These are phyloP conservation scores for Neoscytalidium dimidiatum DNA, from an alignment of 2,329 filamentous ascomycete species.

Conservation along the genomic window DNA sequence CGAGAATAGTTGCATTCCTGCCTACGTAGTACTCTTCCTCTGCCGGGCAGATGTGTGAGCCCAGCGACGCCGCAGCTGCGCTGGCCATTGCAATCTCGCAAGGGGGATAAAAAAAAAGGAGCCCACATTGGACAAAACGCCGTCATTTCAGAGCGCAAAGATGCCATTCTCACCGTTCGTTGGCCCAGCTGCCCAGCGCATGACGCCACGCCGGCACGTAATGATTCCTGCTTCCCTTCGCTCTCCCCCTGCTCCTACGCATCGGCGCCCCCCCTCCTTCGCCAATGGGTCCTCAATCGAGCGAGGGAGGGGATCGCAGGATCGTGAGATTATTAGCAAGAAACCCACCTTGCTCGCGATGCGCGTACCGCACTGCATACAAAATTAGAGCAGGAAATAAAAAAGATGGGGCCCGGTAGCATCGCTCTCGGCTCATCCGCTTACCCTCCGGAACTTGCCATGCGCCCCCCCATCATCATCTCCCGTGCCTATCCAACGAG, in stretches of 20 bases:
- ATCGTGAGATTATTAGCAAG: neutral
- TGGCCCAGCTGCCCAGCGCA: neutral
- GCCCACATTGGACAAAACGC: no score
- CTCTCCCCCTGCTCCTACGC: neutral
- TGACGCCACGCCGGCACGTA: neutral
- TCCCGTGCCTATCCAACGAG: neutral
- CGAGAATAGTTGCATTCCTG: neutral
- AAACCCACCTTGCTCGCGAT: neutral
- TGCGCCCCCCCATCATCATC: neutral
- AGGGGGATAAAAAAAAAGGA: no score
- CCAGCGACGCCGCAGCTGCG: neutral
- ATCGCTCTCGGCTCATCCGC: neutral
- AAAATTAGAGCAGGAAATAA: no score
- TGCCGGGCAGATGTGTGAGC: neutral
- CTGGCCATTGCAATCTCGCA: no score
- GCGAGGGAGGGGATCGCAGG: neutral
- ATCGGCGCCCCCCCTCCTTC: neutral
- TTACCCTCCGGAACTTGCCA: neutral
- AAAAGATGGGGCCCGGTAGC: neutral
- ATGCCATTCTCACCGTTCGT: no score
- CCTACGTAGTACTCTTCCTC: no score
- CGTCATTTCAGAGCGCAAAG: no score
- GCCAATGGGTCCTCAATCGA: neutral
- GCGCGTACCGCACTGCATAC: neutral
- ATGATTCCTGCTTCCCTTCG: neutral